Evolutionary conservation across 805 yeast species (phyloP).

Genomic region (Yueomyces sinensis): DNA sequence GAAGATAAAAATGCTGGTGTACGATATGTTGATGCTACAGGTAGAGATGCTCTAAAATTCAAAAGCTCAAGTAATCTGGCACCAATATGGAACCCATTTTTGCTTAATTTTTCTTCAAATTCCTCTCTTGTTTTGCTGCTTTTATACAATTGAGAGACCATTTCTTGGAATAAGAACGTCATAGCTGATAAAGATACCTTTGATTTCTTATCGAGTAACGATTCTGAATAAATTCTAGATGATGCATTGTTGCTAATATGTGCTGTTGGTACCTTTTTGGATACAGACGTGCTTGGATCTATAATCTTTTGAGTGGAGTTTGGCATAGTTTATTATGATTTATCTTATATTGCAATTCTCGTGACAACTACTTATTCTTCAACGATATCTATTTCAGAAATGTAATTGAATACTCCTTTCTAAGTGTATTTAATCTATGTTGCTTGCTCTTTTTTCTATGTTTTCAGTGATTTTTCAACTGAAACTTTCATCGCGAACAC

Average conservation of each 20-base stretch:
- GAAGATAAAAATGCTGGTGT: constrained; percentile 9
- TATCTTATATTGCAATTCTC: no score
- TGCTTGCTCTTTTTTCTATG: no score
- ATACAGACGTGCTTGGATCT: background rate
- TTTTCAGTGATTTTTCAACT: no score
- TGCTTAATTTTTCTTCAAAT: constrained; percentile 45
- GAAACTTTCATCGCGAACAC: no score
- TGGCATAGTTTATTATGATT: no score
- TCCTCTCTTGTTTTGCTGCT: constrained; percentile 54
- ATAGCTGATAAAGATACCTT: constrained; percentile 60
- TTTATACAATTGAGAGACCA: constrained; percentile 48
- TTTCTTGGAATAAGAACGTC: constrained; percentile 59
- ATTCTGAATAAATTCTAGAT: constrained; percentile 15
- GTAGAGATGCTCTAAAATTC: constrained; percentile 20
- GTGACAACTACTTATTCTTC: no score
- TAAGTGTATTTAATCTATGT: no score
- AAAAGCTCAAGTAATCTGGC: constrained; percentile 51
- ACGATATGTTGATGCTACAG: constrained; percentile 9
- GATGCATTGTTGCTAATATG: background rate
- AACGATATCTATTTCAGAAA: no score
- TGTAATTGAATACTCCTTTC: no score
- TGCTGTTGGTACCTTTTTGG: background rate
- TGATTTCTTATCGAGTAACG: constrained; percentile 11
- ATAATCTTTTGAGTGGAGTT: background rate
- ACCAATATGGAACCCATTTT: constrained; percentile 71